A percentile compares a stretch with the other conserved stretches of the same genome.
Evolutionary conservation across 345 rosid species (phyloP).

Genomic region (Euphorbia peplus): DNA sequence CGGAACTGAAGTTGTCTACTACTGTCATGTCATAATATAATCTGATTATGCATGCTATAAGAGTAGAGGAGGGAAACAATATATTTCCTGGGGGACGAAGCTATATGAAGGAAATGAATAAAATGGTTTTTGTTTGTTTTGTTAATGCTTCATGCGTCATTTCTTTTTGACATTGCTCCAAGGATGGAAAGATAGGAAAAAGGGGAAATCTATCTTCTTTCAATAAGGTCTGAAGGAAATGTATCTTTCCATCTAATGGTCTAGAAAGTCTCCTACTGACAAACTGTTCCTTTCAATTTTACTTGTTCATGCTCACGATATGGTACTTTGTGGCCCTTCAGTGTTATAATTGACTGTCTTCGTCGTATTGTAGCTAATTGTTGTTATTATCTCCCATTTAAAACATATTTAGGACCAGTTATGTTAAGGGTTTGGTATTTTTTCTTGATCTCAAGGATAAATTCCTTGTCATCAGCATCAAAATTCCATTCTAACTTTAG

Average conservation of each 20-base stretch:
- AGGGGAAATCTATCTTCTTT: background rate
- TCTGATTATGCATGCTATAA: background rate
- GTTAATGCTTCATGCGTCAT: background rate
- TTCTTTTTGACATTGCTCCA: background rate
- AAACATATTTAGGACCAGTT: background rate
- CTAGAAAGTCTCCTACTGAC: background rate
- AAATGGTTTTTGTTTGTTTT: background rate
- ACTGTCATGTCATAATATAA: background rate
- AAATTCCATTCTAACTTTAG: background rate
- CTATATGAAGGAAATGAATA: background rate
- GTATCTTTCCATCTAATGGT: background rate
- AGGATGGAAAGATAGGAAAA: background rate
- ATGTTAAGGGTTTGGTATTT: background rate
- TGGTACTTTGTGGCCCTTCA: background rate
- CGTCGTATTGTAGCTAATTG: background rate
- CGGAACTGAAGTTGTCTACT: background rate
- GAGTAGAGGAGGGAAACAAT: background rate
- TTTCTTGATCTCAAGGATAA: background rate
- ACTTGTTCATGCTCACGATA: background rate
- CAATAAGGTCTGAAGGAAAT: background rate
- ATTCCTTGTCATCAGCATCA: background rate
- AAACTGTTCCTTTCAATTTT: background rate
- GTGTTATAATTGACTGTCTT: background rate
- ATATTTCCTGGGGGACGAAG: background rate
- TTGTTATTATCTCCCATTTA: background rate